These are phyloP conservation scores for Chlorophyllum brunneum DNA, from an alignment of 768 basidiomycete species.

Conservation along the genomic window DNA sequence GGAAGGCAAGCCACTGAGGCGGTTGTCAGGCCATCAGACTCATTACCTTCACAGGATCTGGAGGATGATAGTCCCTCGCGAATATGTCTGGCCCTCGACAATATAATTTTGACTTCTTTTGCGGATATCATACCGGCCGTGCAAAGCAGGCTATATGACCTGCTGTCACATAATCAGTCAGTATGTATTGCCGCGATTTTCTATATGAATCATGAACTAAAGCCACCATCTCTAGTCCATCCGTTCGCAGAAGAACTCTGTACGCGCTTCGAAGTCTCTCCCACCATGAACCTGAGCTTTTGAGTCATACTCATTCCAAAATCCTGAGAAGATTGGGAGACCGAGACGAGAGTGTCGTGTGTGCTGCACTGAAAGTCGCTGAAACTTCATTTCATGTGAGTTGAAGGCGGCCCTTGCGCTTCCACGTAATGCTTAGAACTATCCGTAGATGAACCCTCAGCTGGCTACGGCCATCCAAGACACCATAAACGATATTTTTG, in stretches of 20 bases:
- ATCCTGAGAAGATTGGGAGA: constrained; percentile 41
- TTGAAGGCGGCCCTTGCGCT: not conserved
- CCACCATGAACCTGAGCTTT: constrained; percentile 37
- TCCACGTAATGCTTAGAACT: not conserved
- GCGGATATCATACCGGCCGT: constrained; percentile 76
- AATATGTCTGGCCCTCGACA: constrained; percentile 72
- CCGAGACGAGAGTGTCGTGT: constrained; percentile 36
- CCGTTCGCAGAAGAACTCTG: constrained; percentile 60
- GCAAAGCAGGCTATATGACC: constrained; percentile 55
- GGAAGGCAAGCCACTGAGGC: constrained; percentile 52
- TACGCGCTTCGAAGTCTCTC: constrained; percentile 55
- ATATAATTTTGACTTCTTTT: constrained; percentile 55
- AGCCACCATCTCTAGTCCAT: constrained; percentile 34
- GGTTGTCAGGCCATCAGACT: not conserved
- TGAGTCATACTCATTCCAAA: constrained; percentile 37
- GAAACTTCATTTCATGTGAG: constrained; percentile 7
- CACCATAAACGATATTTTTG: constrained; percentile 4
- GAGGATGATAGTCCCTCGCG: constrained; percentile 51
- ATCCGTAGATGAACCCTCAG: not conserved
- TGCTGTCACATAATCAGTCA: constrained; percentile 76
- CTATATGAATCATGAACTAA: constrained; percentile 13
- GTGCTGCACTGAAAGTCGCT: constrained; percentile 40
- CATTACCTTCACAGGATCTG: constrained; percentile 51
- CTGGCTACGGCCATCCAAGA: constrained; percentile 2
- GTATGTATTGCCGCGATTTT: constrained; percentile 33